Evolutionary conservation across 306 rosid species (phyloP), one percentile per base, ranked within the genome.

Genomic region (Cicer arietinum): DNA sequence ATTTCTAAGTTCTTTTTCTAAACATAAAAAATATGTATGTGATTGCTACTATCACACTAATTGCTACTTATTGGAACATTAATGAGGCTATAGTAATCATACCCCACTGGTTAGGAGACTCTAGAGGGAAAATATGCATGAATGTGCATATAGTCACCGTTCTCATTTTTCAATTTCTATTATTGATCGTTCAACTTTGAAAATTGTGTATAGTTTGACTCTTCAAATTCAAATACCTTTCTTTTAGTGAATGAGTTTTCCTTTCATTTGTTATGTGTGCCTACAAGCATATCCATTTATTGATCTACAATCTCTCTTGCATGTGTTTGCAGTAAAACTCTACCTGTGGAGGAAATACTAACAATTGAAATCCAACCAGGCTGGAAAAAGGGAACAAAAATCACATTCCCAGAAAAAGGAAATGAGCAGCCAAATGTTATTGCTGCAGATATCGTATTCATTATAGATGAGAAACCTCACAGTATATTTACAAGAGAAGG

Each of bases 321-420:
- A 16, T 42, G 8, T 82, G 17, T 45, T 63, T 76, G 80, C 86
- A 94, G 98, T 74, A 85, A 77, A 79, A 85, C 88, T 64, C 6
- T 80, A 59, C 92, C 82, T 1, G 94, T 91, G 86, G 96, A 91
- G 61, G 98, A 94, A 84, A 90, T 94, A 65, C 67, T 94, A 52
- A 89, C 86, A 59, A 88, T 94, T n/a, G 94, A 88, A 53, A 74
- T 94, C 76, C 91, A 91, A 79, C 98, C 98, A 1, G 98, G 98
- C 14, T 94, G 98, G 98, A 91, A 94, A 74, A 94, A 91, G 78
- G 98, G 98, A 57, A 94, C 98, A 10, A 94, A 94, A 67, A 86
- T 94, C 67, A 94, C 98, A 2, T 94, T 91, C 85, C 92, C 88
- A 0, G 96, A 90, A 86, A 94, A 90, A 78, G 97, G 98, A 54